phyloP scores from a whole-genome alignment of 1,284 basidiomycete genomes.

The Ustilago sp. region DNA sequence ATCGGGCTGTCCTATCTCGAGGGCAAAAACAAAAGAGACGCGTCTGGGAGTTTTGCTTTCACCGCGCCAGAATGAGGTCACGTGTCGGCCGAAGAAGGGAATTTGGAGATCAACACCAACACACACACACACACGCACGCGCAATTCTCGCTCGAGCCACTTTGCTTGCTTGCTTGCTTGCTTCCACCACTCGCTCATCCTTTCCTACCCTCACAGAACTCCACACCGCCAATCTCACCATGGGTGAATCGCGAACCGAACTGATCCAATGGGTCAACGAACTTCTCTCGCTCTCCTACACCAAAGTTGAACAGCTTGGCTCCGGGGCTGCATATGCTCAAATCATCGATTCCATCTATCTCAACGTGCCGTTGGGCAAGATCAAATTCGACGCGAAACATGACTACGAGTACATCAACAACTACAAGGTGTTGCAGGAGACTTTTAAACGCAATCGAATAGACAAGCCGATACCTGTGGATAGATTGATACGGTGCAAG shows the following conservation, averaged over 20 bases:
- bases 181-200: not conserved
- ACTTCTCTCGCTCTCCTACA: constrained; percentile 88
- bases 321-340: constrained; percentile 69
- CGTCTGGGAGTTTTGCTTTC: not conserved
- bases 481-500: constrained; percentile 94
- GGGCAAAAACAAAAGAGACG: constrained; percentile 3
- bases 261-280: constrained; percentile 94
- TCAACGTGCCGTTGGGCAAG: constrained; percentile 64
- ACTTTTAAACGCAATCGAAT: constrained; percentile 76
- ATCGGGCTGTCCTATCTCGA: constrained; percentile 3
- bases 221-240: constrained; percentile 14
- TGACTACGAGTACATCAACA: constrained; percentile 94
- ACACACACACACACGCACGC: constrained; percentile 2
- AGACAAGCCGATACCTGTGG: constrained; percentile 96
- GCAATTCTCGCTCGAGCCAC: constrained; percentile 8
- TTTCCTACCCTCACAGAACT: not conserved
- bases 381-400: constrained; percentile 73
- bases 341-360: constrained; percentile 90
- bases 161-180: not conserved
- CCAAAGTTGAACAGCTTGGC: constrained; percentile 86
- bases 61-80: not conserved
- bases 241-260: constrained; percentile 77
- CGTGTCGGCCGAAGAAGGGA: constrained; percentile 22
- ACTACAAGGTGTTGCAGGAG: constrained; percentile 90
- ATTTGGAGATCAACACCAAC: constrained; percentile 23